Base-by-base conservation (phyloP, 805 yeast genomes). In the Sugiyamaella lignohabitans region DNA sequence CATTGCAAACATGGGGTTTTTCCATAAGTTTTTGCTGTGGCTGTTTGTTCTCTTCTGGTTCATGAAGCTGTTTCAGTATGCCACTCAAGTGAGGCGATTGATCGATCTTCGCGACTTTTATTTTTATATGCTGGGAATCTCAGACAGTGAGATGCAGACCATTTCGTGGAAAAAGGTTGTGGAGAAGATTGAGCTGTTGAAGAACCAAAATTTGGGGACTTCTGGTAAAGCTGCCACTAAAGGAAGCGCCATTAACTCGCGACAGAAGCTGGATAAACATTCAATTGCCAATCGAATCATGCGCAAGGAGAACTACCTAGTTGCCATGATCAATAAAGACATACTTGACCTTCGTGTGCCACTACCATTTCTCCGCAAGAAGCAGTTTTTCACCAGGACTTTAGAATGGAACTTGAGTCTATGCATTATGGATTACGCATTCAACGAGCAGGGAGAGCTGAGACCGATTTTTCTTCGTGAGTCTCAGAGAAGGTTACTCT, bases 211-310 rank as follows among this genome's bases (percentile, higher is more conserved):
- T 64, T 87, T 93, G 4, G 67, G 78, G 19, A 76, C 84, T 1
- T 72, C 83, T 1, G 60, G 63, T 3, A 59, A 49, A 30, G 6
- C 72, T 70, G n/a, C n/a, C n/a, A 50, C 72, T 63, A 16, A 41
- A 14, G 40, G 24, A 6, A 35, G 49, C 16, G 43, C 4, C 17
- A 63, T 40, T 16, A 69, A 77, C 50, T 79, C 88, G 1, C 84
- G 84, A 58, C 77, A 79, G 43, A 72, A 89, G 53, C 72, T 93
- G 45, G 91, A 86, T 59, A 95, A 98, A 3, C 96, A 89, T 63
- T 93, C 84, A 58, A 86, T 93, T 43, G 98, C 97, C 11, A 94
- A 93, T 61, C 72, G 98, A 49, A 84, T 93, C 47, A 89, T 93
- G 98, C 72, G 99, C 50, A 86, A 82, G 55, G 98, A 93, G 51